phyloP scores from a whole-genome alignment of 2,329 filamentous ascomycete species.

The Xylaria sp. region DNA sequence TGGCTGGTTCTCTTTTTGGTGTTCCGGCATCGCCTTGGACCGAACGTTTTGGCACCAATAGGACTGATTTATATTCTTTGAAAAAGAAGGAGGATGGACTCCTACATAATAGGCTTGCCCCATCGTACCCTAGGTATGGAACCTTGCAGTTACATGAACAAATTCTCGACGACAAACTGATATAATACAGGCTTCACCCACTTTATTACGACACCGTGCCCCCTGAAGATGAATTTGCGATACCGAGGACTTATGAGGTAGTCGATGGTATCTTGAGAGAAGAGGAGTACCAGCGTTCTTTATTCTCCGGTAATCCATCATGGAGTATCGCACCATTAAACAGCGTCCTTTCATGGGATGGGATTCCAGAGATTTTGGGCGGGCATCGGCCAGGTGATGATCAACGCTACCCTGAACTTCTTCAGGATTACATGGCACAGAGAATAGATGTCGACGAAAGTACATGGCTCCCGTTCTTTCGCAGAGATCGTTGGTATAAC shows the following conservation, averaged over 20 bases:
- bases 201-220: constrained; percentile 3
- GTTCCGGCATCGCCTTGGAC: constrained; percentile 9
- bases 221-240: neutral
- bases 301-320: neutral
- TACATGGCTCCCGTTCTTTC: constrained; percentile 11
- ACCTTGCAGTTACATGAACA: too few species aligned
- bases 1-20: neutral
- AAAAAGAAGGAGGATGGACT: neutral
- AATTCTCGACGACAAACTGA: neutral
- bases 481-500: constrained; percentile 6
- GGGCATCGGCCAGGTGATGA: constrained; percentile 8
- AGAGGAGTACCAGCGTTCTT: constrained; percentile 1
- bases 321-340: neutral
- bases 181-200: neutral
- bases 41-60: neutral
- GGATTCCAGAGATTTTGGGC: neutral
- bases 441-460: constrained; percentile 12
- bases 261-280: constrained; percentile 3
- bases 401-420: neutral
- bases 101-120: neutral
- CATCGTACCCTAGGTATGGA: neutral
- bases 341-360: constrained; percentile 18
- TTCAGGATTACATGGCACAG: neutral
- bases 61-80: neutral
- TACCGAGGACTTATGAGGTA: neutral